phyloP scores from a whole-genome alignment of 257 asterid genomes.

The Verbascum thapsus region DNA sequence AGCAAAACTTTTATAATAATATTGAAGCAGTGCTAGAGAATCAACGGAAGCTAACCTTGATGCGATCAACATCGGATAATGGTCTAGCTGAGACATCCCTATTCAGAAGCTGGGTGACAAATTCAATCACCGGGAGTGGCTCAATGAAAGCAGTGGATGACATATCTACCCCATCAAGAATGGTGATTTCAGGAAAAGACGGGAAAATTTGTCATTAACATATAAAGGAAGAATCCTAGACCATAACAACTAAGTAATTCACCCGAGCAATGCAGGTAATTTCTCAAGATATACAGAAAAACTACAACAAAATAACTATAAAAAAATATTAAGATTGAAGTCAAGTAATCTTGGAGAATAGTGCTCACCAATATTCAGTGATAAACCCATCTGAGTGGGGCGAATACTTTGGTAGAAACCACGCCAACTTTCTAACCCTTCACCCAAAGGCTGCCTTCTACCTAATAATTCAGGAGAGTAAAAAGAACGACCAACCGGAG shows the following conservation, averaged over 20 bases:
- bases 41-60: conserved; percentile 53
- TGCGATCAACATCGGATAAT: conserved; percentile 90
- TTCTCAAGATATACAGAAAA: neutral
- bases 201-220: neutral
- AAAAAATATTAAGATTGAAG: neutral
- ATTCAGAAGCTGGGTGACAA: conserved; percentile 80
- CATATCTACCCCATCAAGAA: conserved; percentile 64
- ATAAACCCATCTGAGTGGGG: conserved; percentile 97
- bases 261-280: neutral
- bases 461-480: conserved; percentile 84
- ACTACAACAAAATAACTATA: neutral
- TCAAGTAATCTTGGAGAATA: neutral
- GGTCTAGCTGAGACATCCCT: conserved; percentile 78
- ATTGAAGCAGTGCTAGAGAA: neutral
- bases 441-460: conserved; percentile 81
- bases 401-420: conserved; percentile 98
- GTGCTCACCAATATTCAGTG: conserved; percentile 78
- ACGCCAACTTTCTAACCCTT: conserved; percentile 96
- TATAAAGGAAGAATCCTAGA: neutral
- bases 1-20: too few relatives aligned
- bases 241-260: neutral
- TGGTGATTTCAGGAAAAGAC: neutral
- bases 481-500: conserved; percentile 84
- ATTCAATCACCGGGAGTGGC: conserved; percentile 88
- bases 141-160: conserved; percentile 97